These are phyloP conservation scores for Fusarium verticillioides DNA, from an alignment of 2,329 filamentous ascomycete genomes.

Conservation along the genomic window DNA sequence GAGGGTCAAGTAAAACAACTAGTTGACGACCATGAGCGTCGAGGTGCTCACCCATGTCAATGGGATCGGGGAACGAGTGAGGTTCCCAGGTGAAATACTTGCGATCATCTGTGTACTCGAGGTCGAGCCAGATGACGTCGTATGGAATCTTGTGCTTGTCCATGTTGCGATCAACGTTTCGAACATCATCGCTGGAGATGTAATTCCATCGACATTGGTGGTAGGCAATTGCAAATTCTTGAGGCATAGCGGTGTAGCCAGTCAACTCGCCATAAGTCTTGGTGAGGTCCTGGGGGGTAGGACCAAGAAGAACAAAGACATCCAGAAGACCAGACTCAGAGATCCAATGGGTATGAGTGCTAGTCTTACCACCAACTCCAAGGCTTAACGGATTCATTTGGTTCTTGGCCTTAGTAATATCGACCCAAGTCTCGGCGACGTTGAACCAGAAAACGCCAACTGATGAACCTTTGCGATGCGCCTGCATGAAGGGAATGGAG, in stretches of 20 bases:
- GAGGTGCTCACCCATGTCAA: conserved; percentile 88
- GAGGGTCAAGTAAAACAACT: conserved; percentile 94
- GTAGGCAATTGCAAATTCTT: conserved; percentile 91
- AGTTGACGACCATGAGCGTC: conserved; percentile 88
- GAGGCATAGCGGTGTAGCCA: conserved; percentile 89
- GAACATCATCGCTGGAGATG: conserved; percentile 95
- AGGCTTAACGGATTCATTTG: conserved; percentile 81
- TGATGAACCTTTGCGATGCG: conserved; percentile 90
- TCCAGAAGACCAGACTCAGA: conserved; percentile 92
- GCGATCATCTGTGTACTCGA: conserved; percentile 96
- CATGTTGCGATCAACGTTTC: conserved; percentile 95
- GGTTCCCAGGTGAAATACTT: conserved; percentile 99
- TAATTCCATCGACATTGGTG: conserved; percentile 99
- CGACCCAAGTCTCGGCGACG: conserved; percentile 96
- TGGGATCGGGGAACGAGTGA: conserved; percentile 86
- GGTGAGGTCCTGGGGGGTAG: conserved; percentile 83
- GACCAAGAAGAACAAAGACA: conserved; percentile 93
- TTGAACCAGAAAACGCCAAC: conserved; percentile 99
- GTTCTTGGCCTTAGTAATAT: conserved; percentile 84
- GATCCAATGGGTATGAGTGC: conserved; percentile 95
- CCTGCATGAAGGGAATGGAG: conserved; percentile 98
- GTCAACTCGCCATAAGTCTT: conserved; percentile 90
- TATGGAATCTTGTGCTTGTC: conserved; percentile 96
- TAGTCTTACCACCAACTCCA: conserved; percentile 73
- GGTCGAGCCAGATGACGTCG: conserved; percentile 98